These are phyloP conservation scores for Suillus discolor DNA, from an alignment of 768 basidiomycete species.

Conservation along the genomic window DNA sequence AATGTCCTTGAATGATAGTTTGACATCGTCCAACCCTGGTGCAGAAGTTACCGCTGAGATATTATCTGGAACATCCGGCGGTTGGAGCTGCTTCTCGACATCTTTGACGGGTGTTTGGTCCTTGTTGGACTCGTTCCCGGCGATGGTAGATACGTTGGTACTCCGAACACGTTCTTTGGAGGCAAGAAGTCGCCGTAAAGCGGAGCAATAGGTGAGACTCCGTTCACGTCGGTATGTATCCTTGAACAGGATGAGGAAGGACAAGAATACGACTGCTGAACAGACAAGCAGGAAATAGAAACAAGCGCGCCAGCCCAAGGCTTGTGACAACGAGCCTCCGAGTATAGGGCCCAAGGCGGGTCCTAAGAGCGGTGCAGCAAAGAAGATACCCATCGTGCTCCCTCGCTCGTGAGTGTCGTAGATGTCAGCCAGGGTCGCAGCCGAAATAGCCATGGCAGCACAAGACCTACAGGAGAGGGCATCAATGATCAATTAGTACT, in stretches of 20 bases:
- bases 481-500: constrained; percentile 8
- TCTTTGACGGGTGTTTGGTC: constrained; percentile 18
- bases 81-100: constrained; percentile 16
- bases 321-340: constrained; percentile 67
- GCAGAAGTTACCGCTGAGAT: constrained; percentile 15
- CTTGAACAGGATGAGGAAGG: constrained; percentile 69
- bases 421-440: constrained; percentile 77
- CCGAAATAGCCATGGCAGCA: constrained; percentile 71
- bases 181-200: constrained; percentile 48
- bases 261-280: constrained; percentile 51
- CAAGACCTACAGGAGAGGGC: constrained; percentile 46
- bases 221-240: constrained; percentile 86
- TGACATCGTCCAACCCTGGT: constrained; percentile 36
- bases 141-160: constrained; percentile 21
- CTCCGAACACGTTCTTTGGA: constrained; percentile 22
- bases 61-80: constrained; percentile 30
- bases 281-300: constrained; percentile 83
- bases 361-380: constrained; percentile 77
- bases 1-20: constrained; percentile 65
- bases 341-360: constrained; percentile 71
- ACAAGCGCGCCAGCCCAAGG: constrained; percentile 74
- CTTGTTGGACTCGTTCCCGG: constrained; percentile 12
- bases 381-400: constrained; percentile 80
- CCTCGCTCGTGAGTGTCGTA: constrained; percentile 76
- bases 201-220: constrained; percentile 76